These are phyloP conservation scores for Paradendryphiella salina DNA, from an alignment of 2,329 filamentous ascomycete genomes.

Conservation along the genomic window DNA sequence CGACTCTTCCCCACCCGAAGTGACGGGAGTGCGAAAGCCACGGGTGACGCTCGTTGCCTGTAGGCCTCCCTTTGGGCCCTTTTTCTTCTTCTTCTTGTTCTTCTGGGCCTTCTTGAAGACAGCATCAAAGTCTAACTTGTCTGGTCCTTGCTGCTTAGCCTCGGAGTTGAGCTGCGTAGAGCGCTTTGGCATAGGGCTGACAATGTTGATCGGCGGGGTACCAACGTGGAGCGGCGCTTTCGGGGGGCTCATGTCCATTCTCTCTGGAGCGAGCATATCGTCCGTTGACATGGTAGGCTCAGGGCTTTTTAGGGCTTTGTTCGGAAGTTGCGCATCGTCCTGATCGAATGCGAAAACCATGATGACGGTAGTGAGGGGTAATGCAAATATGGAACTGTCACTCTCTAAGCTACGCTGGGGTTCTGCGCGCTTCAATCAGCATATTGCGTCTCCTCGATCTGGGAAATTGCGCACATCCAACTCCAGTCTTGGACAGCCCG, in stretches of 20 bases:
- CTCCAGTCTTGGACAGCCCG: conserved; percentile 21
- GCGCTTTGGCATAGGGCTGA: conserved; percentile 39
- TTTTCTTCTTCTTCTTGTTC: conserved; percentile 47
- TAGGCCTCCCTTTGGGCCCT: conserved; percentile 33
- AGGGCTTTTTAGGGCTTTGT: conserved; percentile 13
- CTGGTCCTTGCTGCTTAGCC: conserved; percentile 30
- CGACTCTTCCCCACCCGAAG: conserved; percentile 60
- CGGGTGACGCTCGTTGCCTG: conserved; percentile 47
- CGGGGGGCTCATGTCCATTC: conserved; percentile 34
- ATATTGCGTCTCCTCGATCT: conserved; percentile 16
- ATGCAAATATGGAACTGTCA: conserved; percentile 13
- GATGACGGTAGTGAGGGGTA: conserved; percentile 11
- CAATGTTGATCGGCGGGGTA: conserved; percentile 45
- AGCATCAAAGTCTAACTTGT: conserved; percentile 46
- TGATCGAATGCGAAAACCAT: conserved; percentile 47
- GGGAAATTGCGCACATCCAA: conserved; percentile 32
- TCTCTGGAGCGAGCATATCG: conserved; percentile 24
- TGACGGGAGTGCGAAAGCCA: conserved; percentile 56
- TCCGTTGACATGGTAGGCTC: conserved; percentile 15
- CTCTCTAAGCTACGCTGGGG: conserved; percentile 16
- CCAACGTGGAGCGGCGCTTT: conserved; percentile 31
- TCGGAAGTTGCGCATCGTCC: conserved; percentile 35
- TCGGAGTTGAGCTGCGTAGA: conserved; percentile 28
- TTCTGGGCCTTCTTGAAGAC: conserved; percentile 46
- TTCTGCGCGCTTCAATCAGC: conserved; percentile 34